Evolutionary conservation across 192 early-diverging fungal genomes (phyloP), one percentile per base, ranked within the genome.

Genomic region (Spizellomyces punctatus): DNA sequence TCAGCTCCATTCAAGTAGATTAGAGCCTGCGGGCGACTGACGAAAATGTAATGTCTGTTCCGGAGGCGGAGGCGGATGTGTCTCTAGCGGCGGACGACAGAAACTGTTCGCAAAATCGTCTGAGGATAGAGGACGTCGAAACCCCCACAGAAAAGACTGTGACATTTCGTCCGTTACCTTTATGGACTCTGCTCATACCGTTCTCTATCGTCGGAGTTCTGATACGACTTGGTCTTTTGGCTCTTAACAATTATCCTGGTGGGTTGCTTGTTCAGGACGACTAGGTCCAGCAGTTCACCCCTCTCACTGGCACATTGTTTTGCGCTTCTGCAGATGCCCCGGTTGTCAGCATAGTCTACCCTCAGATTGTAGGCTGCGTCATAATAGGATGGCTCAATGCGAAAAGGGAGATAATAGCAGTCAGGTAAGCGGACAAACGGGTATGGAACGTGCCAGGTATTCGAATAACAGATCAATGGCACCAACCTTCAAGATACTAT

Each of bases 291-390:
- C 44, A 44, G 64, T 65, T 14, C 6, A 65, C 46, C 5, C 4
- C 17, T 48, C 5, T 59, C 19, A 36, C 27, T 36, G 27, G 27
- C 27, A 36, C 27, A 36, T 36, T 36, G 6, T 22, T 17, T 57
- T 16, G 10, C 42, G 66, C 21, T 59, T 61, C 6, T 46, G 5
- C 49, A 66, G 64, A 43, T 21, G 58, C 73, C 6, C 73, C 73
- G 10, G 66, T 76, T 12, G n/a, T 44, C 17, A 56, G 17, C 42
- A 55, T 76, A 1, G 6, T 79, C 5, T 72, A 70, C 43, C 78
- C 78, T 12, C 74, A 79, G 50, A 19, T 76, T 44, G 56, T 79
- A 36, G 78, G 78, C 8, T 76, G 78, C 63, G 48, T 74, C 17
- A 55, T 79, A 10, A 76, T 79, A 12, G 78, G 78, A 36, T 73